Conservation (phyloP, 108 stramenopile genomes). For the Nitzschia putrida region DNA sequence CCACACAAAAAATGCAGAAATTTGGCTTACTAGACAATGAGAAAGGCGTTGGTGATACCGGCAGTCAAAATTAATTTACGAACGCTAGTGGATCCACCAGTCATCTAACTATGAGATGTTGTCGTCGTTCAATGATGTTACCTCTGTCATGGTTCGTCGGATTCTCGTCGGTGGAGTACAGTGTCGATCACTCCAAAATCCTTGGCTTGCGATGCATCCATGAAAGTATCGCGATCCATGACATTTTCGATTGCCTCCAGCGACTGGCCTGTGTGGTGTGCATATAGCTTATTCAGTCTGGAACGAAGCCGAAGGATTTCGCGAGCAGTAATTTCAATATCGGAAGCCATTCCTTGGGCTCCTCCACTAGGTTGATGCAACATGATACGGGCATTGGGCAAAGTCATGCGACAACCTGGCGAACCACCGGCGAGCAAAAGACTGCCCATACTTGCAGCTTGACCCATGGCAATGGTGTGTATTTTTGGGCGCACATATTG, state of each 20-base stretch:
- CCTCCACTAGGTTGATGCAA: slow-evolving; percentile 95
- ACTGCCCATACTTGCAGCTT: slow-evolving; percentile 94
- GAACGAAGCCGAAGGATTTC: slow-evolving; percentile 78
- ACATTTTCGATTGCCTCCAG: slow-evolving; percentile 84
- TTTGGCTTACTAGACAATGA: no score
- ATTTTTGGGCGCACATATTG: slow-evolving; percentile 92
- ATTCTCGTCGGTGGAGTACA: slow-evolving; percentile 69
- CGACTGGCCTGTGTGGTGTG: slow-evolving; percentile 82
- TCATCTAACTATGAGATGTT: no score
- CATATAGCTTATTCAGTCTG: slow-evolving; percentile 83
- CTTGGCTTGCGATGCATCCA: slow-evolving; percentile 81
- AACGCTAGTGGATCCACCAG: no score
- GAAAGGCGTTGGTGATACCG: no score
- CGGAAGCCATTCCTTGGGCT: slow-evolving; percentile 93
- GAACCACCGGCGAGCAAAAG: slow-evolving; percentile 88
- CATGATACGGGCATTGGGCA: slow-evolving; percentile 95
- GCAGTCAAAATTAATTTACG: no score
- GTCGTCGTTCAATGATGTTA: no score
- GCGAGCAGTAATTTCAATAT: slow-evolving; percentile 91
- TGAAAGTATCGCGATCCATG: slow-evolving; percentile 95
- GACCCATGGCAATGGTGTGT: slow-evolving; percentile 97
- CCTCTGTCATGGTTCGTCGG: no score
- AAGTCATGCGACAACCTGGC: slow-evolving; percentile 70
- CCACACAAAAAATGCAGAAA: no score
- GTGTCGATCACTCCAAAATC: slow-evolving; percentile 94